These are phyloP conservation scores for Moringa oleifera DNA, from an alignment of 345 rosid species.

Conservation along the genomic window DNA sequence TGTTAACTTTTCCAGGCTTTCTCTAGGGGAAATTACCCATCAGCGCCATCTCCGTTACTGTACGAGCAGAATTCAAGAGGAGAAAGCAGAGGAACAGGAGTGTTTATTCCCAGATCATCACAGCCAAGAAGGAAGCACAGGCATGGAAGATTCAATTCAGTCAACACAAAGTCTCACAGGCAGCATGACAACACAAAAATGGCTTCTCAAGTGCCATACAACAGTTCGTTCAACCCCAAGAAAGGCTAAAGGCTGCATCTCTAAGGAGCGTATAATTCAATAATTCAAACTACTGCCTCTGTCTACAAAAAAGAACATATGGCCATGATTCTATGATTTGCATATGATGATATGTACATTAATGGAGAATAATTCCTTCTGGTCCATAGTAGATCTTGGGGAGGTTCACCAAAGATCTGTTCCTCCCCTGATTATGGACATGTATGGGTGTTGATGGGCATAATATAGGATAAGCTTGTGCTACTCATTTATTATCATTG, in stretches of 20 bases:
- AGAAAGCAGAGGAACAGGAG: conserved; percentile 91
- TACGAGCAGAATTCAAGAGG: conserved; percentile 43
- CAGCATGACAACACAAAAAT: conserved; percentile 33
- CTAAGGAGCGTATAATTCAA: not conserved
- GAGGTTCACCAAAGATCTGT: conserved; percentile 13
- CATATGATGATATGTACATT: conserved; percentile 20
- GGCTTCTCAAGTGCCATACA: conserved; percentile 24
- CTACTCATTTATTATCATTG: conserved; percentile 6
- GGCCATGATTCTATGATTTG: conserved; percentile 14
- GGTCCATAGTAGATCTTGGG: conserved; percentile 5
- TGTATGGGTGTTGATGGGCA: not conserved
- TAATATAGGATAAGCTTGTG: conserved; percentile 19
- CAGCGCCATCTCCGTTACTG: conserved; percentile 37
- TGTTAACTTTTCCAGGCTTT: conserved; percentile 34
- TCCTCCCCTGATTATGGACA: not conserved
- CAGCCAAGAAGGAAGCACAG: conserved; percentile 68
- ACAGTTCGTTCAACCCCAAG: conserved; percentile 31
- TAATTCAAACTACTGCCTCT: conserved; percentile 16
- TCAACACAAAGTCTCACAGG: conserved; percentile 39
- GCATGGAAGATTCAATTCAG: conserved; percentile 51
- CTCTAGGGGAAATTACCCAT: conserved; percentile 37
- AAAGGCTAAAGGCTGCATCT: conserved; percentile 21
- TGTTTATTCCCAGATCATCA: conserved; percentile 67
- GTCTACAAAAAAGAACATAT: conserved; percentile 5
- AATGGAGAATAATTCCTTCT: conserved; percentile 8